Evolutionary conservation across 2,329 filamentous ascomycete genomes (phyloP).

Genomic region (Apiospora sp.): DNA sequence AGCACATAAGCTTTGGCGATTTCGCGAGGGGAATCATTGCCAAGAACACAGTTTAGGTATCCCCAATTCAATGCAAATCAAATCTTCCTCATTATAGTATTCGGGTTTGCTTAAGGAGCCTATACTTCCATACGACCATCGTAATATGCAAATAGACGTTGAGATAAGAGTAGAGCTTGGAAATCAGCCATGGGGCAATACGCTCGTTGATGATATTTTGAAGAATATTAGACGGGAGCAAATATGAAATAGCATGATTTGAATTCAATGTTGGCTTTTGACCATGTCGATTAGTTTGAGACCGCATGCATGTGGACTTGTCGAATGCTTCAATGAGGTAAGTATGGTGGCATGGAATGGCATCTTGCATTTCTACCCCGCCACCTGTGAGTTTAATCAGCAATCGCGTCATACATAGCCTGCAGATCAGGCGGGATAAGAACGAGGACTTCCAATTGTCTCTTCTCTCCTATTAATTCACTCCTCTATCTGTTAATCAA

Average conservation of each 20-base stretch:
- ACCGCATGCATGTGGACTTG: not conserved
- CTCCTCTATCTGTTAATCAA: not conserved
- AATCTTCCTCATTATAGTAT: not conserved
- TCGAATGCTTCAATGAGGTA: not conserved
- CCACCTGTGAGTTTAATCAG: not conserved
- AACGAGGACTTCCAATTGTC: not conserved
- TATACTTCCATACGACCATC: not conserved
- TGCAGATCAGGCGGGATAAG: constrained; percentile 3
- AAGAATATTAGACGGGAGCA: not conserved
- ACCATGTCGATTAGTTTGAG: no score
- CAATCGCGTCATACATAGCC: not conserved
- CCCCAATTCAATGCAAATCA: not conserved
- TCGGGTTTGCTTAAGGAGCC: not conserved
- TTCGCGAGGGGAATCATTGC: constrained; percentile 72
- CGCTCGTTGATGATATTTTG: not conserved
- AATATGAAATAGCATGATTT: not conserved
- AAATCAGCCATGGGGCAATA: not conserved
- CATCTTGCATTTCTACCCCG: constrained; percentile 14
- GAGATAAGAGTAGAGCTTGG: not conserved
- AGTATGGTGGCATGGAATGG: not conserved
- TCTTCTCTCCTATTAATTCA: no score
- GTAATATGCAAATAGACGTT: not conserved
- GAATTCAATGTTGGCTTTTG: no score
- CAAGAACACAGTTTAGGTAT: constrained; percentile 61
- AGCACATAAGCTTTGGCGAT: constrained; percentile 75